These are phyloP conservation scores for Mrakia hoshinonis DNA, from an alignment of 768 basidiomycete genomes.

Conservation along the genomic window DNA sequence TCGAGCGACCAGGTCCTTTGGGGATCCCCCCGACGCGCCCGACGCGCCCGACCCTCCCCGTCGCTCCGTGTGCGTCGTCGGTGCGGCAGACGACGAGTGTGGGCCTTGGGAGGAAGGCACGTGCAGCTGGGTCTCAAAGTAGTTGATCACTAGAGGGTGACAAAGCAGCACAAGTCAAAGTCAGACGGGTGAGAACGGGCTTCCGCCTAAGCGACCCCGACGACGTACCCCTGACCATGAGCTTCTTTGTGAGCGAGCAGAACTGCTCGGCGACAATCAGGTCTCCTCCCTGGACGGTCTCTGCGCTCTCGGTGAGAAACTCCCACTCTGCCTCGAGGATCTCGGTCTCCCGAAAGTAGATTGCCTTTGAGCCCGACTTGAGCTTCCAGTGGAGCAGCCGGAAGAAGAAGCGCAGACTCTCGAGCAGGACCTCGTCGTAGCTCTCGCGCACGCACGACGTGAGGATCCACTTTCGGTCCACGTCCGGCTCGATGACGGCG, in stretches of 20 bases:
- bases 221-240: slow-evolving; percentile 59
- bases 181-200: too few relatives aligned
- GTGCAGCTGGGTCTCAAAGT: slow-evolving; percentile 88
- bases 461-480: slow-evolving; percentile 75
- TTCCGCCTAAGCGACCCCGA: neutral
- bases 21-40: neutral
- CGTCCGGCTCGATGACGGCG: slow-evolving; percentile 64
- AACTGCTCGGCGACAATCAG: slow-evolving; percentile 88
- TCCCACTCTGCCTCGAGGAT: slow-evolving; percentile 95
- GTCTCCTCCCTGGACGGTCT: slow-evolving; percentile 78
- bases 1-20: neutral
- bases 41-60: neutral
- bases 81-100: neutral
- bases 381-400: slow-evolving; percentile 90
- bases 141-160: slow-evolving; percentile 57
- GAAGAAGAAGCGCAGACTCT: slow-evolving; percentile 83
- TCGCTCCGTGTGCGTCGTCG: too few relatives aligned
- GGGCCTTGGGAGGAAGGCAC: slow-evolving; percentile 35
- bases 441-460: slow-evolving; percentile 80
- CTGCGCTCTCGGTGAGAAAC: slow-evolving; percentile 83
- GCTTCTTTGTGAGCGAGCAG: slow-evolving; percentile 81
- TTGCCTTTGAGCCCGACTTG: slow-evolving; percentile 80
- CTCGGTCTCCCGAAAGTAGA: slow-evolving; percentile 96
- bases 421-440: slow-evolving; percentile 80
- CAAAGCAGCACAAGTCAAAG: too few relatives aligned